Evolutionary conservation across 2,329 filamentous ascomycete species (phyloP).

Genomic region (Simplicillium aogashimaense): DNA sequence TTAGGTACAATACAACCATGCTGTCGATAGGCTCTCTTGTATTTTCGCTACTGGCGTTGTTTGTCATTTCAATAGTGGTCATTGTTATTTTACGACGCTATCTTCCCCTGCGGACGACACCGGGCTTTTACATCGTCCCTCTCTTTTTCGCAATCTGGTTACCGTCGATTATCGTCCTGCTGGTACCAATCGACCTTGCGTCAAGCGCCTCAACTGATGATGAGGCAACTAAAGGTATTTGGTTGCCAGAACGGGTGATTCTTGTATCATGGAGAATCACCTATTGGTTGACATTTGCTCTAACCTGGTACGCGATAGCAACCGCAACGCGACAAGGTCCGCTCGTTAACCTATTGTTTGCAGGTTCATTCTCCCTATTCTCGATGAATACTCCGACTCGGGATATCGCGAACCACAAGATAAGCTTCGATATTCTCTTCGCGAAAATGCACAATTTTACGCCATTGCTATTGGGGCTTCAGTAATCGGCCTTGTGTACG

Average conservation of each 20-base stretch:
- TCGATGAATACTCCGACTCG: conserved; percentile 90
- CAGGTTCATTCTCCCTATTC: conserved; percentile 81
- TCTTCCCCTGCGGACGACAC: conserved; percentile 81
- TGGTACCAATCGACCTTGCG: conserved; percentile 92
- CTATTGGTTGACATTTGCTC: conserved; percentile 92
- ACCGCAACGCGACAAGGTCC: neutral
- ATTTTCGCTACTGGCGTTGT: conserved; percentile 64
- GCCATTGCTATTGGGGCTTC: conserved; percentile 65
- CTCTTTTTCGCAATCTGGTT: conserved; percentile 95
- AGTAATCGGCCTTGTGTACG: conserved; percentile 67
- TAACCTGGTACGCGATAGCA: conserved; percentile 65
- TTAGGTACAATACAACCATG: neutral
- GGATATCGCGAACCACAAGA: conserved; percentile 81
- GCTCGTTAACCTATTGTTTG: conserved; percentile 6
- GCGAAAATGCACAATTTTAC: conserved; percentile 83
- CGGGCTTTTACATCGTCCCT: conserved; percentile 79
- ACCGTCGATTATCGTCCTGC: conserved; percentile 79
- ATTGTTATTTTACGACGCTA: conserved; percentile 83
- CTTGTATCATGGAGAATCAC: conserved; percentile 88
- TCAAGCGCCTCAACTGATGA: conserved; percentile 70
- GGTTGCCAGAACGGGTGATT: conserved; percentile 69
- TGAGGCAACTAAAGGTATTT: conserved; percentile 67
- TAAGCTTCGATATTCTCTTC: conserved; percentile 74
- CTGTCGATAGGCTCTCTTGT: conserved; percentile 69
- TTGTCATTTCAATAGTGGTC: conserved; percentile 65